Evolutionary conservation across 1,284 basidiomycete species (phyloP).

Genomic region (Sporisorium scitamineum): DNA sequence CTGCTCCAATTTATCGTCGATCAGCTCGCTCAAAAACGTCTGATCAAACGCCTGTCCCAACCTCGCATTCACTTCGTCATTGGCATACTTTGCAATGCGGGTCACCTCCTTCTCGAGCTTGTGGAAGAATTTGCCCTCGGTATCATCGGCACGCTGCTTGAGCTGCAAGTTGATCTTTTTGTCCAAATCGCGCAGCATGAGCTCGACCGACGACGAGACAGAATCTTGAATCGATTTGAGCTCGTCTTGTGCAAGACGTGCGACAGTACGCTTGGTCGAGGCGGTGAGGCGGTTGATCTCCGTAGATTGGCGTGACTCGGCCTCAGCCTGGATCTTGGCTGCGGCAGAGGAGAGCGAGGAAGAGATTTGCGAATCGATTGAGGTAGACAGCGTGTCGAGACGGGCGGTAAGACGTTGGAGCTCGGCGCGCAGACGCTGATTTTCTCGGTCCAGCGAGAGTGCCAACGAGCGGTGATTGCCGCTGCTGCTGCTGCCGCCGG

Average conservation of each 20-base stretch:
- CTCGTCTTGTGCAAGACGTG: constrained; percentile 44
- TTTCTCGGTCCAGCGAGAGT: constrained; percentile 31
- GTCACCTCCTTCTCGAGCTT: constrained; percentile 33
- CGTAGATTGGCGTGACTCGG: constrained; percentile 25
- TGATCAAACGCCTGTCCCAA: constrained; percentile 42
- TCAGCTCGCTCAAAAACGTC: constrained; percentile 33
- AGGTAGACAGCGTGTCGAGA: constrained; percentile 28
- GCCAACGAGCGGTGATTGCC: background rate
- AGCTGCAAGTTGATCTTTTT: constrained; percentile 33
- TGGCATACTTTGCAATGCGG: constrained; percentile 37
- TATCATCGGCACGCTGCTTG: constrained; percentile 46
- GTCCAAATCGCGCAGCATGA: constrained; percentile 45
- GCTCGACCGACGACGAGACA: constrained; percentile 34
- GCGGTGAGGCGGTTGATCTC: constrained; percentile 32
- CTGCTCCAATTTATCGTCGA: constrained; percentile 30
- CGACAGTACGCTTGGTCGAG: constrained; percentile 32
- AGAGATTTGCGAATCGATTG: constrained; percentile 36
- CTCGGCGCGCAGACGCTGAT: constrained; percentile 31
- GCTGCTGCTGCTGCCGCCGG: constrained; percentile 7
- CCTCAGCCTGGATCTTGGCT: constrained; percentile 32
- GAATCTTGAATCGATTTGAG: constrained; percentile 37
- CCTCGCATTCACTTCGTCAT: constrained; percentile 38
- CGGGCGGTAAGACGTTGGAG: constrained; percentile 22
- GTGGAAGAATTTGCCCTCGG: constrained; percentile 31
- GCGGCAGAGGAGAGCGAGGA: constrained; percentile 21